A percentile compares a stretch with the other conserved stretches of the same genome.
Conservation (phyloP, 2,329 filamentous ascomycete genomes). For the Sporothrix luriei region DNA sequence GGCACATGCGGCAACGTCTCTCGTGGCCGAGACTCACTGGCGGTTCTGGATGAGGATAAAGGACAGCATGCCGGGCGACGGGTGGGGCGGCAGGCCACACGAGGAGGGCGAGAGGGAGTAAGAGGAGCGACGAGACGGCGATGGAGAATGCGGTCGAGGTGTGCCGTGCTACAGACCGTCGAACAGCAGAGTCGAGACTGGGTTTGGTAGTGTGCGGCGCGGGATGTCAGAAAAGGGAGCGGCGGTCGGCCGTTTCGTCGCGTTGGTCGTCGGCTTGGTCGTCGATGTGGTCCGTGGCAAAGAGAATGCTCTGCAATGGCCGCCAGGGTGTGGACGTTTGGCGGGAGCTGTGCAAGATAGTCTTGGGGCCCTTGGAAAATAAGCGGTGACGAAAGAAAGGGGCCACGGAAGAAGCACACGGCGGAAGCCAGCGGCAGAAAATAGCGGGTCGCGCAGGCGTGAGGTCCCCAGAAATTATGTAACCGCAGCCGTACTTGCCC, state of each 20-base stretch:
- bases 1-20: too few relatives aligned
- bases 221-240: background rate
- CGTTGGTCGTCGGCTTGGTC: conserved; percentile 8
- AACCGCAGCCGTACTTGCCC: background rate
- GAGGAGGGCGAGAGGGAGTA: too few relatives aligned
- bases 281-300: background rate
- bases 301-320: background rate
- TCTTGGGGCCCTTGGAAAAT: background rate
- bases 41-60: conserved; percentile 90
- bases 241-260: conserved; percentile 1
- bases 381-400: conserved; percentile 22
- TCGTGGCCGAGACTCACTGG: conserved; percentile 58
- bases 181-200: background rate
- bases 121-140: background rate
- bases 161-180: background rate
- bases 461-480: background rate
- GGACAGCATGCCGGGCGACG: conserved; percentile 61
- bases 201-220: background rate
- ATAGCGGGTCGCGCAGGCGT: conserved; percentile 17
- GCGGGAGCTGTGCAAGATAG: conserved; percentile 5
- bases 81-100: background rate
- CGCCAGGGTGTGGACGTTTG: background rate
- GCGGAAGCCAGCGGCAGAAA: conserved; percentile 22
- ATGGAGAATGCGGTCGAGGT: too few relatives aligned
- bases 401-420: background rate